A percentile compares a stretch with the other conserved stretches of the same genome.
phyloP scores from a whole-genome alignment of 2,329 filamentous ascomycete genomes.

The Colletotrichum tropicale region DNA sequence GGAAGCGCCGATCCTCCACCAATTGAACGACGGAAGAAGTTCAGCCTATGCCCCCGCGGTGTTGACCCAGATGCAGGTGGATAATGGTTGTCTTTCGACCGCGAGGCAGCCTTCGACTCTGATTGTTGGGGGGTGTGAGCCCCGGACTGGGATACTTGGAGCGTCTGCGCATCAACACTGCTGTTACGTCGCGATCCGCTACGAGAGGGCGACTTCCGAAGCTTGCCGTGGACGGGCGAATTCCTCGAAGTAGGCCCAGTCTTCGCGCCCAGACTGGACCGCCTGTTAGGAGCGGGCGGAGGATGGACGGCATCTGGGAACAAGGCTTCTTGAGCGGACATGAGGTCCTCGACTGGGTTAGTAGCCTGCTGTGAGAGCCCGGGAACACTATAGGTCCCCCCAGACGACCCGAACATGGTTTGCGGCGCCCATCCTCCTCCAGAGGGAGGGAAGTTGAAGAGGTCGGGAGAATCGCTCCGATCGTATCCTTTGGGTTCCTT shows the following conservation, averaged over 20 bases:
- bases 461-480: slow-evolving; percentile 49
- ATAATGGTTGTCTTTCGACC: slow-evolving; percentile 40
- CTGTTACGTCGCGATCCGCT: slow-evolving; percentile 23
- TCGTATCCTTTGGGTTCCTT: slow-evolving; percentile 47
- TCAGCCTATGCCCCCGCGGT: slow-evolving; percentile 49
- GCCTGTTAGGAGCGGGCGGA: slow-evolving; percentile 54
- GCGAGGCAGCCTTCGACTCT: slow-evolving; percentile 29
- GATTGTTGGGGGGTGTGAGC: slow-evolving; percentile 22
- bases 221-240: slow-evolving; percentile 21
- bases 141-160: slow-evolving; percentile 26
- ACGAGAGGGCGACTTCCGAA: slow-evolving; percentile 29
- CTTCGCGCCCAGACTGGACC: slow-evolving; percentile 58
- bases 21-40: slow-evolving; percentile 57
- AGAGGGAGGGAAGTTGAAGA: slow-evolving; percentile 56
- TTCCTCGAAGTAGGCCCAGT: slow-evolving; percentile 37
- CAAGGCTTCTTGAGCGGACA: slow-evolving; percentile 43
- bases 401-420: slow-evolving; percentile 47
- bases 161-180: slow-evolving; percentile 34
- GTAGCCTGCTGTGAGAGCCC: slow-evolving; percentile 34
- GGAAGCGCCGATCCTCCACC: slow-evolving; percentile 32
- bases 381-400: slow-evolving; percentile 32
- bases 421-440: slow-evolving; percentile 51
- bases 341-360: slow-evolving; percentile 51
- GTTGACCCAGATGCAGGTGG: slow-evolving; percentile 54
- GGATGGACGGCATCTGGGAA: slow-evolving; percentile 39